Conservation (phyloP, 176 grass and related monocot genomes). For the Otatea glauca region DNA sequence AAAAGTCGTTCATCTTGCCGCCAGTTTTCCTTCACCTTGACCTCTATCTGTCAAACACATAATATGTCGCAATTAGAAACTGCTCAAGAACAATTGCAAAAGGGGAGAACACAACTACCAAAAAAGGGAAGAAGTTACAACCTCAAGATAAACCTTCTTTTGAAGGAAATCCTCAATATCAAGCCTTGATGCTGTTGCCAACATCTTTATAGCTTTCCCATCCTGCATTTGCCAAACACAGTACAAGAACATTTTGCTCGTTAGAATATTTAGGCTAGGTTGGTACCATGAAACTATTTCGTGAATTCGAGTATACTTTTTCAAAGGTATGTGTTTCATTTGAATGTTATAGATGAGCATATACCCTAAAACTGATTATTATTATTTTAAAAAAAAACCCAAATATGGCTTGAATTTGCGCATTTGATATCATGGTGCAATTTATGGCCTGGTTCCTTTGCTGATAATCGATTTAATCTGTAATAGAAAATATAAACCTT, state of each 20-base stretch:
- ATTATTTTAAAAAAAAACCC: no score
- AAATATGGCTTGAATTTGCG: no score
- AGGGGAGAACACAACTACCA: neutral
- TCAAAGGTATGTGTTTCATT: no score
- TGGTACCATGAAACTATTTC: neutral
- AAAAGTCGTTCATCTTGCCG: constrained; percentile 84
- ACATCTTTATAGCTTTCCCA: constrained; percentile 86
- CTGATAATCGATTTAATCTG: neutral
- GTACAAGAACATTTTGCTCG: no score
- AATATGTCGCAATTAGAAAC: neutral
- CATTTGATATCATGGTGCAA: neutral
- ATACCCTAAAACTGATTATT: no score
- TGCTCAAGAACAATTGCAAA: neutral
- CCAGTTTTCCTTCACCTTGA: constrained; percentile 96
- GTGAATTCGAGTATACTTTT: no score
- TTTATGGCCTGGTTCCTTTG: neutral
- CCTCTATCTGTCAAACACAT: constrained; percentile 58
- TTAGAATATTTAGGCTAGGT: no score
- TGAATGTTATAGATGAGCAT: no score
- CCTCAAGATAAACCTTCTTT: constrained; percentile 98
- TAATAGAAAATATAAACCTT: neutral
- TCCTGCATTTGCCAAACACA: constrained; percentile 48
- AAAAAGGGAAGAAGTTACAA: neutral
- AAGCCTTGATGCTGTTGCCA: constrained; percentile 93
- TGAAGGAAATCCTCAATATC: constrained; percentile 98